Evolutionary conservation across 108 stramenopile species (phyloP).

Genomic region (Skeletonema marinoi): DNA sequence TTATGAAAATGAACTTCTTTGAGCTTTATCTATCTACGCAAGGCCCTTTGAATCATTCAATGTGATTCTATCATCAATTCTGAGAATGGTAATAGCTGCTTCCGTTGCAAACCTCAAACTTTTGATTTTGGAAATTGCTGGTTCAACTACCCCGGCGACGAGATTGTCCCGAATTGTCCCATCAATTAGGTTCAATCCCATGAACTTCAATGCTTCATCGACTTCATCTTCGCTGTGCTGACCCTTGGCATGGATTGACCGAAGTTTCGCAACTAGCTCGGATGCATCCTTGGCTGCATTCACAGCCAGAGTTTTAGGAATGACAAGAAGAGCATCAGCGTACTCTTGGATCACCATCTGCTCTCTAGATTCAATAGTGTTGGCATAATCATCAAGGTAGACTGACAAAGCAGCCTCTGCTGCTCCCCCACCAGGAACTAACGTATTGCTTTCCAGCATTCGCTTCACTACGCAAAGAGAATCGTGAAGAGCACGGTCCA

Average conservation of each 20-base stretch:
- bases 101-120: slow-evolving; percentile 97
- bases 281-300: slow-evolving; percentile 99
- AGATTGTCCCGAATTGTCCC: slow-evolving; percentile 93
- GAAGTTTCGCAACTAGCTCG: slow-evolving; percentile 95
- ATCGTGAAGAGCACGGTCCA: slow-evolving; percentile 99
- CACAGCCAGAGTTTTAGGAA: slow-evolving; percentile 96
- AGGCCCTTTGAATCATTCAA: slow-evolving; percentile 30
- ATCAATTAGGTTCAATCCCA: slow-evolving; percentile 89
- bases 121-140: slow-evolving; percentile 99
- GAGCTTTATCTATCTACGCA: neutral
- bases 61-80: slow-evolving; percentile 95
- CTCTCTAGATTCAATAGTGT: slow-evolving; percentile 92
- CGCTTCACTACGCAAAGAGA: slow-evolving; percentile 97
- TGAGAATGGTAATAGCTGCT: slow-evolving; percentile 98
- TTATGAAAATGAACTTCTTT: neutral
- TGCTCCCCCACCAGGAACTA: slow-evolving; percentile 98
- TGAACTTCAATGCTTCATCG: slow-evolving; percentile 69
- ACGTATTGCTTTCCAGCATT: slow-evolving; percentile 95
- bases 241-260: slow-evolving; percentile 89
- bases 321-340: slow-evolving; percentile 98
- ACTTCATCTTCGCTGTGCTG: slow-evolving; percentile 46
- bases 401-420: slow-evolving; percentile 96
- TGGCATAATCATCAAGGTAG: slow-evolving; percentile 94
- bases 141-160: slow-evolving; percentile 97
- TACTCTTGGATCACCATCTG: slow-evolving; percentile 99